phyloP scores from a whole-genome alignment of 2,329 filamentous ascomycete genomes.

The Hymenotorrendiella dingleyae region DNA sequence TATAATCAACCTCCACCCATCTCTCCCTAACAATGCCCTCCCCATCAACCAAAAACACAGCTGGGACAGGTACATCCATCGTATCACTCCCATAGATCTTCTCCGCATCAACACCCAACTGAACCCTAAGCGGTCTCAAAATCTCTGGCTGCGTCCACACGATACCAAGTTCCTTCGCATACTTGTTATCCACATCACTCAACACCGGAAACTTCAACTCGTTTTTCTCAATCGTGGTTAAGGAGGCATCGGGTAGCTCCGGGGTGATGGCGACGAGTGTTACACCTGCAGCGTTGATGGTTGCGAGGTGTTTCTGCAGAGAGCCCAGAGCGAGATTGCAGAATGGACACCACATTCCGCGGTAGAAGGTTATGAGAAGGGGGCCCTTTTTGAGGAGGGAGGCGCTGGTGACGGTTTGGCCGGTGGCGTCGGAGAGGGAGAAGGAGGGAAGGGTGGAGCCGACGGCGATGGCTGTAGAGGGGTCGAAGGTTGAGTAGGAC shows the following conservation, averaged over 20 bases:
- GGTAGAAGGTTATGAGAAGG: slow-evolving; percentile 41
- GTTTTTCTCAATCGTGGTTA: slow-evolving; percentile 36
- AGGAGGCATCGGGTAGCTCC: slow-evolving; percentile 35
- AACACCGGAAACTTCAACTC: slow-evolving; percentile 37
- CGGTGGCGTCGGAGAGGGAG: slow-evolving; percentile 31
- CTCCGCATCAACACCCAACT: slow-evolving; percentile 30
- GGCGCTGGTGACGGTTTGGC: slow-evolving; percentile 29
- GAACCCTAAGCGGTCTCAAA: slow-evolving; percentile 25
- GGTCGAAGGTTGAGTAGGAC: slow-evolving; percentile 14
- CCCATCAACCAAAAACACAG: slow-evolving; percentile 34
- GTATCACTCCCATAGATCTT: slow-evolving; percentile 34
- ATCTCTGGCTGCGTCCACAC: slow-evolving; percentile 30
- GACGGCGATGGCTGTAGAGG: slow-evolving; percentile 27
- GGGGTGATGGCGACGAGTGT: slow-evolving; percentile 39
- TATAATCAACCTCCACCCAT: slow-evolving; percentile 34
- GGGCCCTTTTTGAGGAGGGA: slow-evolving; percentile 30
- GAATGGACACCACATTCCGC: slow-evolving; percentile 41
- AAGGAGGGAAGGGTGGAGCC: slow-evolving; percentile 33
- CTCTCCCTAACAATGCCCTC: slow-evolving; percentile 33
- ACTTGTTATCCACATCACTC: slow-evolving; percentile 33
- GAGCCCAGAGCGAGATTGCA: slow-evolving; percentile 37
- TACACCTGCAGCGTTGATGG: slow-evolving; percentile 34
- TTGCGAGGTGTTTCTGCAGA: slow-evolving; percentile 33
- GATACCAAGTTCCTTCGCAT: slow-evolving; percentile 35
- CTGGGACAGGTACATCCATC: slow-evolving; percentile 34